phyloP scores from a whole-genome alignment of 2,329 filamentous ascomycete species.

The Fusarium pininemorale region DNA sequence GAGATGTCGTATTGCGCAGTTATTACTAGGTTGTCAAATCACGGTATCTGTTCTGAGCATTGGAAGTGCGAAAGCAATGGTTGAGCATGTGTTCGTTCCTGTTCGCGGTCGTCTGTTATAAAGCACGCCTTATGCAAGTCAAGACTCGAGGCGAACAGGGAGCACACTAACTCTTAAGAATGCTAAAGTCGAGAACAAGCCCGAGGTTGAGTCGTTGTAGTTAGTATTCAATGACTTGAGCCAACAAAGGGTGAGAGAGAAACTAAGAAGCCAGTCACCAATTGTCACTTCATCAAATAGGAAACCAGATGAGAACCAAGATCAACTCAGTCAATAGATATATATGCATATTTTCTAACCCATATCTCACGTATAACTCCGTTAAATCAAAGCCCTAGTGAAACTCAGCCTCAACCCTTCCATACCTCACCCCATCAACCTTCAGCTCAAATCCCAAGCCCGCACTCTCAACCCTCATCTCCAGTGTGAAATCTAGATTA shows the following conservation, averaged over 20 bases:
- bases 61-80: neutral
- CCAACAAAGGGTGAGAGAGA: no score
- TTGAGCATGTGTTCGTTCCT: neutral
- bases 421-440: conserved; percentile 81
- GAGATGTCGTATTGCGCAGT: no score
- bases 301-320: neutral
- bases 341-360: conserved; percentile 6
- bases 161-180: neutral
- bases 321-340: neutral
- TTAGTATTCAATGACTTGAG: no score
- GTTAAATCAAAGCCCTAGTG: conserved; percentile 50
- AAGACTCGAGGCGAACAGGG: neutral
- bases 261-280: neutral
- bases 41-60: neutral
- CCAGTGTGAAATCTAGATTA: conserved; percentile 82
- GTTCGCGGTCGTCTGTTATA: neutral
- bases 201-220: fast-evolving
- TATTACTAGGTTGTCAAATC: fast-evolving
- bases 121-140: neutral
- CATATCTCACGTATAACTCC: neutral
- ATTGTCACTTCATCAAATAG: no score
- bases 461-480: conserved; percentile 84
- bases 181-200: no score
- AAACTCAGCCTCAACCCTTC: conserved; percentile 80
- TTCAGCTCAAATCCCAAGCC: conserved; percentile 80